phyloP scores from a whole-genome alignment of 2,329 filamentous ascomycete species.

The Trichoderma lentiforme region DNA sequence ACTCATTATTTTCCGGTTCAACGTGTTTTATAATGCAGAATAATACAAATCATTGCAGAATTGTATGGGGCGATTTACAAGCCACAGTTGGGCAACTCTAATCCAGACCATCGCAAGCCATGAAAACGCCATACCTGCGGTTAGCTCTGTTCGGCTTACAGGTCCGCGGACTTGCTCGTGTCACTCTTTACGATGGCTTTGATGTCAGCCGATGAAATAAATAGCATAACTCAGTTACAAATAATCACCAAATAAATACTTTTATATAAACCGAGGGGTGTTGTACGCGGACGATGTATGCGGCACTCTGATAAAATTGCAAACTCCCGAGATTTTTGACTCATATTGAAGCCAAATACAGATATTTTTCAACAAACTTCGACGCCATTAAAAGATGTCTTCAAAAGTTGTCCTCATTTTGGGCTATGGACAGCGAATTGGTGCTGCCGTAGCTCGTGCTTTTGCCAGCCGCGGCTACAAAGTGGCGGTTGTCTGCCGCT shows the following conservation, averaged over 20 bases:
- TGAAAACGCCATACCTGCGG: background rate
- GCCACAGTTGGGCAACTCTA: background rate
- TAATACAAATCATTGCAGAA: background rate
- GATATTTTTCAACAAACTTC: background rate
- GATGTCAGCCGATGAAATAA: background rate
- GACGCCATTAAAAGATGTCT: background rate
- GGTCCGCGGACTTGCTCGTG: background rate
- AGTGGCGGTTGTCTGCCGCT: background rate
- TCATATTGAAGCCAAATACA: background rate
- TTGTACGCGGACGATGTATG: background rate
- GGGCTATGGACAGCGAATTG: background rate
- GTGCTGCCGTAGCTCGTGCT: background rate
- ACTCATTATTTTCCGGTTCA: background rate
- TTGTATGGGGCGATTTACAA: background rate
- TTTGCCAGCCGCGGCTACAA: background rate
- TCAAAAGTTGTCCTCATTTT: background rate
- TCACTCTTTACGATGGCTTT: background rate
- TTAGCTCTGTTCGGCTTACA: background rate
- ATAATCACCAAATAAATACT: background rate
- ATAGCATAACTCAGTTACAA: background rate
- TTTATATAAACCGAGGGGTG: background rate
- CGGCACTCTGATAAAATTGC: too few relatives aligned
- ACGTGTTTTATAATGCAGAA: background rate
- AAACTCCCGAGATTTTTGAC: background rate
- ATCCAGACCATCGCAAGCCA: background rate